Conservation (phyloP, 2,329 filamentous ascomycete species). For the Nothopassalora personata region DNA sequence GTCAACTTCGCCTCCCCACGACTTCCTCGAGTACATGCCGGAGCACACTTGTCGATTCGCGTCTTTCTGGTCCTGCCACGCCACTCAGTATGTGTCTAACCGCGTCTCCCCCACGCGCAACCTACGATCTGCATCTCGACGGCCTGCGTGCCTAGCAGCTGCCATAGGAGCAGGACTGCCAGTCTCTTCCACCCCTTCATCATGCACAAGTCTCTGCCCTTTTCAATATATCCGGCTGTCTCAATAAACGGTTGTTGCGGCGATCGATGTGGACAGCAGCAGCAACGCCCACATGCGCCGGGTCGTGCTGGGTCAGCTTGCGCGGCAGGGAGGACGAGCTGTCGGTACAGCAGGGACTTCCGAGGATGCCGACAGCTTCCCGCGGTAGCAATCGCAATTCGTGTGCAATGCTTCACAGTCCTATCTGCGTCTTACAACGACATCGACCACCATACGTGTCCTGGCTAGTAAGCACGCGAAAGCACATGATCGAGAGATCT, state of each 20-base stretch:
- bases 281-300: not conserved
- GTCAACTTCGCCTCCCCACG: conserved; percentile 82
- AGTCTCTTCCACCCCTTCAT: conserved; percentile 30
- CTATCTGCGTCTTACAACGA: not conserved
- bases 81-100: conserved; percentile 3
- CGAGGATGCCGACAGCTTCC: not conserved
- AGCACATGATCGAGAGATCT: conserved; percentile 1
- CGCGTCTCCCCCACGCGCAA: not conserved
- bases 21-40: conserved; percentile 88
- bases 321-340: not conserved
- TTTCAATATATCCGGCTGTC: not conserved
- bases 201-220: conserved; percentile 6
- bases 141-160: conserved; percentile 23
- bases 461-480: not conserved
- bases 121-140: conserved; percentile 32
- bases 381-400: not conserved
- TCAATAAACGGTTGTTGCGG: not conserved
- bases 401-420: not conserved
- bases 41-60: conserved; percentile 75
- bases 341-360: not conserved
- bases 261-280: not conserved
- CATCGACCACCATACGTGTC: not conserved
- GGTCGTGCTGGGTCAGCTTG: conserved; percentile 3
- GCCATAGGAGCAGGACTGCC: conserved; percentile 26
- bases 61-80: conserved; percentile 64